Evolutionary conservation across 495 filamentous ascomycete genomes (phyloP), one percentile per base, ranked within the genome.

Genomic region (Podospora appendiculata): DNA sequence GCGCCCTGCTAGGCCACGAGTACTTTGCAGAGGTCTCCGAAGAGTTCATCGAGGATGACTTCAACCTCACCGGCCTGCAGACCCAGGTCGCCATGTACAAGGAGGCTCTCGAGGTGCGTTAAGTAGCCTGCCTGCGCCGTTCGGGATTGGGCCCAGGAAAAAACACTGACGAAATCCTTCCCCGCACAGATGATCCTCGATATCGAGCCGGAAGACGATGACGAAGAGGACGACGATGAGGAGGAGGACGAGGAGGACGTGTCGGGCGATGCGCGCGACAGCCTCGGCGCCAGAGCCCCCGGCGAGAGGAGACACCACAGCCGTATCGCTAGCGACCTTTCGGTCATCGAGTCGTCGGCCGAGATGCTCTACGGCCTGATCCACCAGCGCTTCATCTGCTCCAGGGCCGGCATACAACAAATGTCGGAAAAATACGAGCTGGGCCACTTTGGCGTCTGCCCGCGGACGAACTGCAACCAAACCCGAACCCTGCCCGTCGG

Each of bases 31-130:
- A 98, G 69, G 91, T 98, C 41, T 90, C 89, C 17, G 93, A 98
- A 71, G 93, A 98, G 54, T 98, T 98, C 65, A 97, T 98, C 60
- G 93, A 98, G 69, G 93, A 98, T 82, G 93, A 98, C 66, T 98
- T 98, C 75, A 98, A 98, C 71, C 77, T 98, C 49, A 98, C 93
- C 4, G 93, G 93, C 18, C 78, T 98, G 54, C 89, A 95, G 70
- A 87, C 82, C 35, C 90, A 96, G 71, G 93, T 98, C 47, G 88
- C 90, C 50, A 96, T 96, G 91, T 98, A 98, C 66, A 98, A 97
- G 68, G 93, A 98, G 72, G 93, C 93, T 0, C 60, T 81, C 10
- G 78, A 81, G 70, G 78, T 79, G 63, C 19, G 62, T 47, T 7
- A 35, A 25, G 18, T 48, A 3, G 40, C 34, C 12, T 11, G 6